Evolutionary conservation across 192 early-diverging fungal species (phyloP), one percentile per base, ranked within the genome.

Genomic region (Coemansia sp.): DNA sequence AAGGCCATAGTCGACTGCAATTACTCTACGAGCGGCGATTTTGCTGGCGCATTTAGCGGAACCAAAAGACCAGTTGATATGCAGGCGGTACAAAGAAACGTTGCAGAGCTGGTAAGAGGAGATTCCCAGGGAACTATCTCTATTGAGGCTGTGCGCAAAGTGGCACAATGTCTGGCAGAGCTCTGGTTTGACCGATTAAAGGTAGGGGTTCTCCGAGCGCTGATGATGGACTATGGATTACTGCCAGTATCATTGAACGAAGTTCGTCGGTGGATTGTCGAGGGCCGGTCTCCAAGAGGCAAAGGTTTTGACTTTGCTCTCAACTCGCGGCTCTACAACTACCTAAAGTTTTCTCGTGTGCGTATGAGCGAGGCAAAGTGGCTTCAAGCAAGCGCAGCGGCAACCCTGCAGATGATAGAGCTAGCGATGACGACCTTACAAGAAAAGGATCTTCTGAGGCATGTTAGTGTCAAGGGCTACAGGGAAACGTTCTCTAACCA

Each of bases 381-480:
- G 78, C 60, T 81, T 10, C 75, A 69, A 57, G 78, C 78, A 40
- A 81, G 78, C 56, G 78, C 70, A n/a, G 64, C 70, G 6, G 73
- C 73, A 0, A 75, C 73, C 0, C 42, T 75, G 60, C 62, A 70
- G 10, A 19, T 70, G 22, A 72, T 81, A 4, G 70, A 69, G 38
- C 60, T 65, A n/a, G 63, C 53, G 10, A 64, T 50, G 32, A n/a
- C 19, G 5, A 32, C 50, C 1, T 45, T 60, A 10, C 22, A 48
- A 50, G 45, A 41, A 2, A 40, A 45, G 20, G 13, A 63, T 25
- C 37, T 76, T 61, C 46, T 76, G 7, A 65, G n/a, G 8, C 74
- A 76, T n/a, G 43, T 76, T 13, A 43, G 44, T 39, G 38, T 76
- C n/a, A 19, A 32, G 1, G 42, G 22, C 8, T 64, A 60, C 13